Evolutionary conservation across 495 filamentous ascomycete species (phyloP).

Genomic region (Penicillium atrosanguineum): DNA sequence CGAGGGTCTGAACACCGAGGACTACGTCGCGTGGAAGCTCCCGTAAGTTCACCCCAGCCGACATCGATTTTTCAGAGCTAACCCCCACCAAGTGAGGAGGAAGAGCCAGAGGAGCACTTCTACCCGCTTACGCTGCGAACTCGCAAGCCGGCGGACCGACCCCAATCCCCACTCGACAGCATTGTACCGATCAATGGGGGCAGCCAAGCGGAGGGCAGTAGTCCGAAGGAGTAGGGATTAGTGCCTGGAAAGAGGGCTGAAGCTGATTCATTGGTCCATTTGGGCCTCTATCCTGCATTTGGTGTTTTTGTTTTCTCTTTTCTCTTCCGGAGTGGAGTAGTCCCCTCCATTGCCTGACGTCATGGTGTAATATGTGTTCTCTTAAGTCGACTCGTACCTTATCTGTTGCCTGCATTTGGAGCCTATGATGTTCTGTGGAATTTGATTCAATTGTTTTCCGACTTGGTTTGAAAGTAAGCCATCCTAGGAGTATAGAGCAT

Average conservation of each 20-base stretch:
- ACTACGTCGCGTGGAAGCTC: conserved; percentile 96
- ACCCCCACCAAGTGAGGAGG: conserved; percentile 72
- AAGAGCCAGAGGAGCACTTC: conserved; percentile 89
- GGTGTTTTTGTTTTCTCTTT: conserved; percentile 12
- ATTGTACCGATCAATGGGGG: conserved; percentile 39
- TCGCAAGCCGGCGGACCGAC: conserved; percentile 39
- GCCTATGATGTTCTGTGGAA: conserved; percentile 6
- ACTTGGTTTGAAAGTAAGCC: background rate
- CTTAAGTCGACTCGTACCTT: background rate
- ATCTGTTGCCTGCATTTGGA: conserved; percentile 15
- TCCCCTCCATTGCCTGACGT: conserved; percentile 12
- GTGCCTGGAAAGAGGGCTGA: background rate
- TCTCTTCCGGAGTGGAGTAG: conserved; percentile 2
- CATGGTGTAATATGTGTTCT: conserved; percentile 11
- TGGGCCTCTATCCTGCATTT: conserved; percentile 13
- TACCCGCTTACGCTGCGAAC: conserved; percentile 79
- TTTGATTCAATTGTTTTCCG: background rate
- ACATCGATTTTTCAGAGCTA: conserved; percentile 5
- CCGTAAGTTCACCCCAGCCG: conserved; percentile 69
- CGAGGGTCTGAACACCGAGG: conserved; percentile 92
- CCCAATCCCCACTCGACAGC: conserved; percentile 42
- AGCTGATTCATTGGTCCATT: conserved; percentile 1
- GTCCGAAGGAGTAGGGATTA: conserved; percentile 5
- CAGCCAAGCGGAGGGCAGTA: conserved; percentile 2
- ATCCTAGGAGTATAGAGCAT: background rate